These are phyloP conservation scores for Leccinum uliginosum DNA, from an alignment of 768 basidiomycete genomes.

Conservation along the genomic window DNA sequence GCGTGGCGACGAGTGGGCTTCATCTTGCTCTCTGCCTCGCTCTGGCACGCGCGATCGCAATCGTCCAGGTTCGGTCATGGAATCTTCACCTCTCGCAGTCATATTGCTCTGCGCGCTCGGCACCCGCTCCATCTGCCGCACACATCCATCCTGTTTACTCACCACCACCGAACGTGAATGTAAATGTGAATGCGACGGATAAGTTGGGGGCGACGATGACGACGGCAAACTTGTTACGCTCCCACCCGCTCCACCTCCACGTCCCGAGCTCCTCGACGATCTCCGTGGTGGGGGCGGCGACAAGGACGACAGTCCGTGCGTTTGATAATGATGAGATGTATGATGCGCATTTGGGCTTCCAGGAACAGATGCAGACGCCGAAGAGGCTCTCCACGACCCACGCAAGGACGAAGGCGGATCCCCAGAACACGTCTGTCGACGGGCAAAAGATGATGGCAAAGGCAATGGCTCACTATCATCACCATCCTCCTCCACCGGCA, in stretches of 20 bases:
- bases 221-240: constrained; percentile 7
- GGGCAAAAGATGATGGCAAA: constrained; percentile 1
- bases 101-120: constrained; percentile 30
- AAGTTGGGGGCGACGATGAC: neutral
- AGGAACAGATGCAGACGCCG: constrained; percentile 26
- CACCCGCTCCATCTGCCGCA: constrained; percentile 19
- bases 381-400: constrained; percentile 43
- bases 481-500: constrained; percentile 1
- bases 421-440: constrained; percentile 7
- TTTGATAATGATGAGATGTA: neutral
- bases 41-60: neutral
- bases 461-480: constrained; percentile 8
- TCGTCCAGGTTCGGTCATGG: constrained; percentile 1
- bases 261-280: constrained; percentile 8
- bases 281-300: constrained; percentile 27
- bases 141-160: constrained; percentile 2
- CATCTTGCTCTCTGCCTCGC: constrained; percentile 2
- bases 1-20: constrained; percentile 1
- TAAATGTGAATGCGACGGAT: too few species aligned
- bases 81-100: constrained; percentile 17
- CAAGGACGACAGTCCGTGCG: neutral
- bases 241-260: neutral
- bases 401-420: constrained; percentile 17
- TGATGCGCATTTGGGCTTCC: constrained; percentile 41
- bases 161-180: neutral